Evolutionary conservation across 805 yeast genomes (phyloP), one percentile per base, ranked within the genome.

Genomic region (Myxozyma udenii): DNA sequence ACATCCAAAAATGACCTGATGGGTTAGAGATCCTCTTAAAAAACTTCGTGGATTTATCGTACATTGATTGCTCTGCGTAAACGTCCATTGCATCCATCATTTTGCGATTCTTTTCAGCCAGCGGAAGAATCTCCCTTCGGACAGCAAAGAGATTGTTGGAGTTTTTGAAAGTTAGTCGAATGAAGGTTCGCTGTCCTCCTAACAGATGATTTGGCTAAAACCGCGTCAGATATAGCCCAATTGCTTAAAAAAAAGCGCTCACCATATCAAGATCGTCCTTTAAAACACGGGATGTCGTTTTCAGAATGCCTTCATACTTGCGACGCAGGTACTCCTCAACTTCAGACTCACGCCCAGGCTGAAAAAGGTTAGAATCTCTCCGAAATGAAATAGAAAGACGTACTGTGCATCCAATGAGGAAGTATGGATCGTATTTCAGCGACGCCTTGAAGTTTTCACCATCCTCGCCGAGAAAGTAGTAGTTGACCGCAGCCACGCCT

Each of bases 361-460:
- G 35, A 18, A 11, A 23, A 4, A 23, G 21, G 12, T 35, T 18
- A 44, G 33, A 18, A 4, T 5, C 14, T 16, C 16, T n/a, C 30
- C 33, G 40, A 28, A 16, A 6, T 7, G 22, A n/a, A 12, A 25
- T 22, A 33, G 25, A 38, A 16, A 4, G 28, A 23, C 19, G 14
- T 1, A 78, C 78, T n/a, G 78, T 73, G 57, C 87, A 80, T 2
- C 80, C 75, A 9, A 93, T 70, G 46, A 84, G 78, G 64, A 93
- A 86, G 67, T 93, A 93, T 0, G 99, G 99, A 61, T 87, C 89
- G 65, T 79, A 87, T 51, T 78, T 84, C 12, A 87, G 69, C 0
- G 95, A 84, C 3, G 89, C 83, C 66, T 91, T 93, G 73, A 95
- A 93, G 40, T 86, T 81, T 4, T 97, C 98, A 43, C 99, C 99